Evolutionary conservation across 306 rosid species (phyloP), one percentile per base, ranked within the genome.

Genomic region (Lathyrus aphaca): DNA sequence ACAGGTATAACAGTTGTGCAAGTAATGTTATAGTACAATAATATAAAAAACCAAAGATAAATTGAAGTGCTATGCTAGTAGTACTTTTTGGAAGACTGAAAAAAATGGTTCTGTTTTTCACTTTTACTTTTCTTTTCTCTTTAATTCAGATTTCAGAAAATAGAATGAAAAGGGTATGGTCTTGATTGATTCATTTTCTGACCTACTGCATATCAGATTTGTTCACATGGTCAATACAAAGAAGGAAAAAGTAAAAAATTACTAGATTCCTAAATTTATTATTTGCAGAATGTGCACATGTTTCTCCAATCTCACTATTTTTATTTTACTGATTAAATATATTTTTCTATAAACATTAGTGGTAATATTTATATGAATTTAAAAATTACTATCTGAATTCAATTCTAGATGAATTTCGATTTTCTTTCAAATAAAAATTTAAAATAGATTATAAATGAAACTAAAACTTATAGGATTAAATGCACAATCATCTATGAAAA

Each of bases 111-210:
- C 29, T 25, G 69, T 39, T 68, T 58, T 57, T 12, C 44, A 44
- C n/a, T 45, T 48, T 67, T 57, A 35, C 79, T 58, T 75, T 75
- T 68, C 17, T 57, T 46, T 38, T 23, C 69, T 37, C 54, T 68
- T 75, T 67, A 58, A 75, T 32, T 32, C 23, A 43, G 39, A 58
- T 67, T 32, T 32, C 23, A 43, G 39, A 65, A 63, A 54, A 74
- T 65, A 25, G 40, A 57, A 57, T 42, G 66, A 56, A 56, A 67
- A 43, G 39, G 42, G 2, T 57, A 54, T 45, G 63, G 69, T 48
- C 37, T 67, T 37, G 15, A 37, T 38, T 53, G 38, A 54, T 23
- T 23, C 29, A 54, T 69, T 40, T 69, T 55, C 59, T 66, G 45
- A 48, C 59, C 25, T 65, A 6, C 5, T 16, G 45, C 16, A 44